A percentile compares a stretch with the other conserved stretches of the same genome.
phyloP scores from a whole-genome alignment of 805 yeast species.

The Clavispora santaluciae region DNA sequence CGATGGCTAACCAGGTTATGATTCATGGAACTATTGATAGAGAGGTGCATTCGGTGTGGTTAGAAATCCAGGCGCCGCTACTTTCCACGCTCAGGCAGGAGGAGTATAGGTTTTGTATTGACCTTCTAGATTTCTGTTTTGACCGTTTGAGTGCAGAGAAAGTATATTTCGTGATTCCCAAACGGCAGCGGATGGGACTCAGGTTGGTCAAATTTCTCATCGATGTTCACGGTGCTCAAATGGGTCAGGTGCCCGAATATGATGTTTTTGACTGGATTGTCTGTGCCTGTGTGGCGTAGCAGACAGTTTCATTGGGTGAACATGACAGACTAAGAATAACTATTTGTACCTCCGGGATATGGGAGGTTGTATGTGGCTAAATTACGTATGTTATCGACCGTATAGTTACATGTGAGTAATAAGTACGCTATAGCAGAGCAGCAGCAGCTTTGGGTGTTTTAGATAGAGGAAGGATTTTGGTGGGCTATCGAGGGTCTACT shows the following conservation, averaged over 20 bases:
- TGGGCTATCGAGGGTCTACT: too few species aligned
- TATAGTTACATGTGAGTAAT: too few species aligned
- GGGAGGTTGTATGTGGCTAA: too few species aligned
- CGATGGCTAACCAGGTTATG: background rate
- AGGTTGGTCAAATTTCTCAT: conserved; percentile 5
- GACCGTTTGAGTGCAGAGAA: conserved; percentile 5
- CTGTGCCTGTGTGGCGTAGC: background rate
- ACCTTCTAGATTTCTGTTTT: conserved; percentile 9
- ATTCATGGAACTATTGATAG: background rate
- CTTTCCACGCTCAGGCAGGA: background rate
- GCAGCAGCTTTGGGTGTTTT: too few species aligned
- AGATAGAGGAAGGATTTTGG: too few species aligned
- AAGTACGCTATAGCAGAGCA: too few species aligned
- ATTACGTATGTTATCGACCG: too few species aligned
- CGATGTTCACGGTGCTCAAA: conserved; percentile 3
- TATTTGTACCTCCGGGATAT: too few species aligned
- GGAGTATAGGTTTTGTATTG: conserved; percentile 5
- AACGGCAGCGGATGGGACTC: background rate
- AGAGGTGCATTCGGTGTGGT: background rate
- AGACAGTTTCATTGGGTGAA: too few species aligned
- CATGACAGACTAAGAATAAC: too few species aligned
- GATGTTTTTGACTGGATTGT: conserved; percentile 10
- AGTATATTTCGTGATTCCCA: conserved; percentile 7
- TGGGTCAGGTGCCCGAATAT: conserved; percentile 2
- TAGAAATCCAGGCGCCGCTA: background rate